A percentile compares a stretch with the other conserved stretches of the same genome.
These are phyloP conservation scores for Platismatia glauca DNA, from an alignment of 495 filamentous ascomycete genomes.

Conservation along the genomic window DNA sequence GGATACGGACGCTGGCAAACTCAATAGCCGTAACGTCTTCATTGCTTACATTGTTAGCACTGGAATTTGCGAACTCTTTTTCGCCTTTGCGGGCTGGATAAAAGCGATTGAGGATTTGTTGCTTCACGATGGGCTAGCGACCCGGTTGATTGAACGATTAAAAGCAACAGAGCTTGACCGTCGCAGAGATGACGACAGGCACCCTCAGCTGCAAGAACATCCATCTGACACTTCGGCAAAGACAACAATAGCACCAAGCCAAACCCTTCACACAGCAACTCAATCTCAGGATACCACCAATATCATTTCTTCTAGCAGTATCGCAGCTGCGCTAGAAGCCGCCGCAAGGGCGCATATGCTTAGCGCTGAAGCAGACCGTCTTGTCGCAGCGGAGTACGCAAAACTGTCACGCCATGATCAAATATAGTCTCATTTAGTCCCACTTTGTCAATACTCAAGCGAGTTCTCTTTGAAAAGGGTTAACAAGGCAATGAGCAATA, in stretches of 20 bases:
- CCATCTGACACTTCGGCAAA: neutral
- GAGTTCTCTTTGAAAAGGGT: too few species aligned
- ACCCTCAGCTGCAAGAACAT: neutral
- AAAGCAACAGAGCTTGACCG: neutral
- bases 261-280: neutral
- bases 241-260: neutral
- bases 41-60: slow-evolving; percentile 15
- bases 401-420: too few species aligned
- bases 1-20: slow-evolving; percentile 10
- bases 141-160: neutral
- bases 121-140: neutral
- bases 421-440: too few species aligned
- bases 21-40: slow-evolving; percentile 17
- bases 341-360: slow-evolving; percentile 12
- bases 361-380: slow-evolving; percentile 16
- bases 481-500: too few species aligned
- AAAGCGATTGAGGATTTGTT: slow-evolving; percentile 13
- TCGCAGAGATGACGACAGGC: neutral
- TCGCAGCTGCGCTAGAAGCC: slow-evolving; percentile 11
- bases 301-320: neutral
- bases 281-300: neutral
- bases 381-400: slow-evolving; percentile 3
- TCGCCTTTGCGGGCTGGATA: neutral
- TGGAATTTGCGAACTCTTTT: neutral
- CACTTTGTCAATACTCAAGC: too few species aligned